A percentile compares a stretch with the other conserved stretches of the same genome.
phyloP scores from a whole-genome alignment of 352 stramenopile species.

The Pythium guiyangense region DNA sequence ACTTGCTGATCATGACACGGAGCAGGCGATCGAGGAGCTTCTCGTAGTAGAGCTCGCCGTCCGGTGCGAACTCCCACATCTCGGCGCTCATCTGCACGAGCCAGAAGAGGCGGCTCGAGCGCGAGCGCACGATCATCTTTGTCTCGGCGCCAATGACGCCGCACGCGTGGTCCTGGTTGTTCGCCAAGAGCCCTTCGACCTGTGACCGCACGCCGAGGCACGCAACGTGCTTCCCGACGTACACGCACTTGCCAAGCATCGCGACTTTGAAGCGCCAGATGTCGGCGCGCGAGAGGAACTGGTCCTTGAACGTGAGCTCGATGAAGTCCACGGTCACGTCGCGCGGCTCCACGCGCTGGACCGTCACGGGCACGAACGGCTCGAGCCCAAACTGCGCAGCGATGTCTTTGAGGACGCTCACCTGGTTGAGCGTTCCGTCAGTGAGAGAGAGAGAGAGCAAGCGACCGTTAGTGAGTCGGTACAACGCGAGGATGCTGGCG shows the following conservation, averaged over 20 bases:
- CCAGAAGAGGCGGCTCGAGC: constrained; percentile 95
- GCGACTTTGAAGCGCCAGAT: constrained; percentile 88
- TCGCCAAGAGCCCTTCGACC: constrained; percentile 87
- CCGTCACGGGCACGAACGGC: constrained; percentile 43
- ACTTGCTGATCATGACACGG: constrained; percentile 73
- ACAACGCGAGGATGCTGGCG: too few species aligned
- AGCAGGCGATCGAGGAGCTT: constrained; percentile 85
- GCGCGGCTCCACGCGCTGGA: constrained; percentile 49
- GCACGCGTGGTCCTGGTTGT: constrained; percentile 62
- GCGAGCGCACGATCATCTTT: constrained; percentile 95
- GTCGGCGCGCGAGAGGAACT: constrained; percentile 89
- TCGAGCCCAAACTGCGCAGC: constrained; percentile 72
- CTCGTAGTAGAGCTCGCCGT: constrained; percentile 90
- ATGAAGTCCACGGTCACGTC: constrained; percentile 79
- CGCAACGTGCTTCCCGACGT: constrained; percentile 67
- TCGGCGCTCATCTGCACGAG: constrained; percentile 96
- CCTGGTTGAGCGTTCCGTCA: too few species aligned
- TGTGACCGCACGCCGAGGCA: constrained; percentile 80
- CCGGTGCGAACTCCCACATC: constrained; percentile 91
- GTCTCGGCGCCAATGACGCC: constrained; percentile 95
- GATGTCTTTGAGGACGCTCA: constrained; percentile 75
- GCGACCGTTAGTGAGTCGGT: too few species aligned
- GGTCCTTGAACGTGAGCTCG: constrained; percentile 88
- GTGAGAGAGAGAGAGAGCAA: too few species aligned
- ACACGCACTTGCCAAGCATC: constrained; percentile 70